Conservation (phyloP, 495 filamentous ascomycete genomes). For the Acidiella bohemica region DNA sequence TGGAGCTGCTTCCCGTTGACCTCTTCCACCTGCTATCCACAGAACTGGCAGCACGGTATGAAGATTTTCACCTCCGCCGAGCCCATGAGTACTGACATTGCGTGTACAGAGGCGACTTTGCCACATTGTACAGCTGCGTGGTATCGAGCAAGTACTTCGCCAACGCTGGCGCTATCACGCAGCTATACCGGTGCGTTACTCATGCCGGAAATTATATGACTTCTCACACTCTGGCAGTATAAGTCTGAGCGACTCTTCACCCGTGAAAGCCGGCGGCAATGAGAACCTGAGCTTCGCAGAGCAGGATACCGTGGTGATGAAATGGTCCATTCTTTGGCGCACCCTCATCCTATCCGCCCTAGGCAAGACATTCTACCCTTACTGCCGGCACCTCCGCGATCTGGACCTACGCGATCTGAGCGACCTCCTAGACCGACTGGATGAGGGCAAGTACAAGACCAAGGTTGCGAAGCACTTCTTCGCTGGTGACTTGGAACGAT, state of each 20-base stretch:
- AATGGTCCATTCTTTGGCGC: conserved; percentile 53
- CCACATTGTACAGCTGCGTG: conserved; percentile 44
- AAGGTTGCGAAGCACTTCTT: conserved; percentile 33
- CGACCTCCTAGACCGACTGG: conserved; percentile 34
- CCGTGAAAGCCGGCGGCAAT: conserved; percentile 21
- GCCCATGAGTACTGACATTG: no score
- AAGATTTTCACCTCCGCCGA: no score
- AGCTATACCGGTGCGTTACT: conserved; percentile 46
- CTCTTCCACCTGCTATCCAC: conserved; percentile 46
- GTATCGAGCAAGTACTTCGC: conserved; percentile 39
- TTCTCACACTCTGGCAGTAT: conserved; percentile 2
- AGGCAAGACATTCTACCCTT: conserved; percentile 50
- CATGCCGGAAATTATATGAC: background rate
- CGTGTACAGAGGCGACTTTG: conserved; percentile 41
- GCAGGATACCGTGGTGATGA: conserved; percentile 31
- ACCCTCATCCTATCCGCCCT: conserved; percentile 55
- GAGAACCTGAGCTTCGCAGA: conserved; percentile 23
- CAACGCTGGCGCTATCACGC: conserved; percentile 39
- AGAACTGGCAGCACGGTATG: conserved; percentile 38
- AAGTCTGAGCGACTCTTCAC: conserved; percentile 15
- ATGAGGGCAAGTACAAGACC: conserved; percentile 35
- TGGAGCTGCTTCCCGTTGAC: conserved; percentile 39
- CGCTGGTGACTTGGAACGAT: conserved; percentile 21
- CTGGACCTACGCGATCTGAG: conserved; percentile 49
- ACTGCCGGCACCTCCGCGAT: conserved; percentile 51